These are phyloP conservation scores for Alternaria conjuncta DNA, from an alignment of 2,329 filamentous ascomycete genomes.

Conservation along the genomic window DNA sequence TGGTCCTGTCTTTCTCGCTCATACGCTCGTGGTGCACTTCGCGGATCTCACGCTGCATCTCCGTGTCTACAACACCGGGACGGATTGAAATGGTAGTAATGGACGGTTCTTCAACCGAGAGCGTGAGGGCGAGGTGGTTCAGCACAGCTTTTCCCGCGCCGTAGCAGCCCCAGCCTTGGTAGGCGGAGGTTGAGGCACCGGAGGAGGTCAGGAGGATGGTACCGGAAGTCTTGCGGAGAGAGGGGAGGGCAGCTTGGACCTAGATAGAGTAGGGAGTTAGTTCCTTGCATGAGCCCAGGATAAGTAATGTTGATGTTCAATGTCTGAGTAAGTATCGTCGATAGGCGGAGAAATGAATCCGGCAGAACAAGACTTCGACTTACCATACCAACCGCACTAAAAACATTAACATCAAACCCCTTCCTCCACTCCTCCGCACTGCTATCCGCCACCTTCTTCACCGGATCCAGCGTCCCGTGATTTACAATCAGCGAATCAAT, in stretches of 20 bases:
- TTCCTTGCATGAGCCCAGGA: background rate
- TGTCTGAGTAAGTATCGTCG: background rate
- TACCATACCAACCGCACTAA: constrained; percentile 81
- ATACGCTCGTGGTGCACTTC: constrained; percentile 70
- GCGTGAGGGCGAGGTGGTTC: constrained; percentile 77
- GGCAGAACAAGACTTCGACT: constrained; percentile 44
- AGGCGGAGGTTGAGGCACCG: constrained; percentile 72
- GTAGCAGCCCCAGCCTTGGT: constrained; percentile 79
- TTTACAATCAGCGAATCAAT: constrained; percentile 88
- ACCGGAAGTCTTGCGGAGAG: constrained; percentile 72
- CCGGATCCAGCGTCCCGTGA: constrained; percentile 81
- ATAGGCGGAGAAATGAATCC: background rate
- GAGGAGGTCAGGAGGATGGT: constrained; percentile 80
- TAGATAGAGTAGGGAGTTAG: background rate
- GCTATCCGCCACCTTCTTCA: constrained; percentile 71
- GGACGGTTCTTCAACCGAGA: constrained; percentile 77
- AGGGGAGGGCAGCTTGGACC: constrained; percentile 73
- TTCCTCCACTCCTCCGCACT: constrained; percentile 76
- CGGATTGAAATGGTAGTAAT: constrained; percentile 75
- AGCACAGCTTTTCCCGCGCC: constrained; percentile 83
- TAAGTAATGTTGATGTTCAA: background rate
- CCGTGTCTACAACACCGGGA: constrained; percentile 85
- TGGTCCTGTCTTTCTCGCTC: constrained; percentile 63
- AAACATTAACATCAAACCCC: constrained; percentile 84
- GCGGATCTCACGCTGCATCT: constrained; percentile 85